Evolutionary conservation across 2,329 filamentous ascomycete species (phyloP).

Genomic region (Pyricularia sp.): DNA sequence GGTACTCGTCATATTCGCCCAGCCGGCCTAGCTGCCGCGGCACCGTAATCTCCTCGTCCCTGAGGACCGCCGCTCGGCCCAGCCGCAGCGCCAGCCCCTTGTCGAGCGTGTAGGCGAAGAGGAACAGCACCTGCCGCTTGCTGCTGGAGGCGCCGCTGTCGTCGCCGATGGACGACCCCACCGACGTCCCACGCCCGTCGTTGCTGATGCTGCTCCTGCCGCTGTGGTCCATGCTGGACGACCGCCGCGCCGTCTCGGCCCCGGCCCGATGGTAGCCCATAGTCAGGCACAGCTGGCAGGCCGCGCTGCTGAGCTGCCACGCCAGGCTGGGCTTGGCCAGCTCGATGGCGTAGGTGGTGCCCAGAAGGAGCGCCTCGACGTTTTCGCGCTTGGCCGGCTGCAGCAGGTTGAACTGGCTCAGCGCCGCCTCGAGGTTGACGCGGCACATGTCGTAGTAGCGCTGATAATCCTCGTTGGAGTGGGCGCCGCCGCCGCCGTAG

Average conservation of each 20-base stretch:
- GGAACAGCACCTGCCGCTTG: conserved; percentile 13
- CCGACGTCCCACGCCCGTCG: too few species aligned
- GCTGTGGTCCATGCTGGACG: too few species aligned
- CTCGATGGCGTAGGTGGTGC: conserved; percentile 51
- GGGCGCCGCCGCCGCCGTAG: too few species aligned
- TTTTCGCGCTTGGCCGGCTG: conserved; percentile 44
- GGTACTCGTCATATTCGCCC: too few species aligned
- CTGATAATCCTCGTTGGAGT: conserved; percentile 14
- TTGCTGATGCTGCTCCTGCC: too few species aligned
- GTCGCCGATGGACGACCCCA: conserved; percentile 28
- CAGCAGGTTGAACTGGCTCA: conserved; percentile 40
- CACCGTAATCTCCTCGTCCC: too few species aligned
- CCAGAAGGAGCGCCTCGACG: conserved; percentile 49
- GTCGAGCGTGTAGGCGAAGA: conserved; percentile 29
- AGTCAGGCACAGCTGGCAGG: conserved; percentile 50
- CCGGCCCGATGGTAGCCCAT: conserved; percentile 36
- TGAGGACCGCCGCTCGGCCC: conserved; percentile 28
- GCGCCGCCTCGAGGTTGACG: conserved; percentile 9
- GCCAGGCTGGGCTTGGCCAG: conserved; percentile 52
- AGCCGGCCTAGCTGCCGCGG: too few species aligned
- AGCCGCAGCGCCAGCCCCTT: conserved; percentile 49
- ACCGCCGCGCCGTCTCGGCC: too few species aligned
- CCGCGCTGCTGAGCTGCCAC: conserved; percentile 53
- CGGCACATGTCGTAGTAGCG: conserved; percentile 21
- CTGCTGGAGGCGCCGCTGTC: conserved; percentile 7